Evolutionary conservation across 768 basidiomycete genomes (phyloP), one percentile per base, ranked within the genome.

Genomic region (Wakefieldia striispora): DNA sequence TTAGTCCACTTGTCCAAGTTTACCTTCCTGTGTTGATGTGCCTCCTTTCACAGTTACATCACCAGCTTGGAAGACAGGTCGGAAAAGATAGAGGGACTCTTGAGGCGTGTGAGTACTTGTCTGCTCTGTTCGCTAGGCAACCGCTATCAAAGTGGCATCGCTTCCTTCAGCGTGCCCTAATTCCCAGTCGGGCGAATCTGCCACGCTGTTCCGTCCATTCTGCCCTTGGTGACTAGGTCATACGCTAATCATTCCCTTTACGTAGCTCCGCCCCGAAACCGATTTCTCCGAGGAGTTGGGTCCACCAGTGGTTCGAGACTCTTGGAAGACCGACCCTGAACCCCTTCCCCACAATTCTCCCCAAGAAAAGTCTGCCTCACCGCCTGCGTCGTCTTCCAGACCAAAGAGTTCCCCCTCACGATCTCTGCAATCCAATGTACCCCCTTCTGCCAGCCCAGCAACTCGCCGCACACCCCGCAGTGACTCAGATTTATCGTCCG

Each of bases 201-300:
- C 29, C 37, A 27, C 24, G 2, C 19, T n/a, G 37, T 40, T 43
- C 33, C 39, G n/a, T 46, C 19, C 41, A 36, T 49, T 38, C n/a
- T 21, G 3, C 31, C 38, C 40, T 29, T 44, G 26, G 35, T 40
- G 26, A 17, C 39, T 12, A 26, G 39, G 36, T 43, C 14, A 3
- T 34, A 37, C 11, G 44, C 55, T 66, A 26, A 61, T 49, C 14
- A 9, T 40, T 39, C 8, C 37, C 37, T 43, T 47, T 49, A 44
- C 51, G 55, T 58, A 88, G 86, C 71, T 88, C 55, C 75, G 73
- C 24, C 87, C 86, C 26, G 78, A 79, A 52, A 62, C 68, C 39
- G 82, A 87, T 61, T 83, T 86, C 61, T 75, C 79, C 29, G 66
- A 74, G 19, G 79, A 84, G 53, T 71, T 89, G 40, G 86, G 86